phyloP scores from a whole-genome alignment of 177 flowering plant species.

The Telopea speciosissima region DNA sequence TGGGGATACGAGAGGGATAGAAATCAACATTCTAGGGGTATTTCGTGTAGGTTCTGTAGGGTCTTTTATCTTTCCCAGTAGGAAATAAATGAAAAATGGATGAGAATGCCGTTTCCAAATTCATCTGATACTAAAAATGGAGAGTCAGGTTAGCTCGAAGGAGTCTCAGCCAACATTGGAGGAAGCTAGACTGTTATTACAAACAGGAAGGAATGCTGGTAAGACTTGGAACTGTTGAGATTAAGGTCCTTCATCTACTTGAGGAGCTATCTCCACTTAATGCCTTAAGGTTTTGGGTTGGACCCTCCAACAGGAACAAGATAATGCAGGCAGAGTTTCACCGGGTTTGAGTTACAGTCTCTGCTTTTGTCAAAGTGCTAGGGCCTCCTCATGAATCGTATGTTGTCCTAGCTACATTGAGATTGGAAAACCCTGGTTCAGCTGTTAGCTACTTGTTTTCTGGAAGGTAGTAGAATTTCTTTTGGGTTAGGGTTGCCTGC shows the following conservation, averaged over 20 bases:
- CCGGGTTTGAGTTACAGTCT: slow-evolving; percentile 45
- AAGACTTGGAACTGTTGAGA: too few relatives aligned
- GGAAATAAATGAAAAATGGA: neutral
- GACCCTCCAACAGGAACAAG: too few relatives aligned
- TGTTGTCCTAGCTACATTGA: slow-evolving; percentile 68
- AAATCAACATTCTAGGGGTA: too few relatives aligned
- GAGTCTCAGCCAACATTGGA: slow-evolving; percentile 21
- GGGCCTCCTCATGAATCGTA: slow-evolving; percentile 41
- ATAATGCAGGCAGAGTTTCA: slow-evolving; percentile 57
- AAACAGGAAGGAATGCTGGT: slow-evolving; percentile 73
- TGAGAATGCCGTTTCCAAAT: neutral
- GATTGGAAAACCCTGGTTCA: slow-evolving; percentile 43
- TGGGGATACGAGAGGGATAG: too few relatives aligned
- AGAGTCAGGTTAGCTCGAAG: slow-evolving; percentile 26
- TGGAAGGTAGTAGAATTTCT: slow-evolving; percentile 45
- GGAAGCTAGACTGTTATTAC: slow-evolving; percentile 55
- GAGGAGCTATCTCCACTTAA: too few relatives aligned
- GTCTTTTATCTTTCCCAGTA: too few relatives aligned
- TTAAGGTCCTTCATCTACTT: too few relatives aligned
- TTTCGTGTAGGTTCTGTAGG: too few relatives aligned
- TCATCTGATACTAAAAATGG: slow-evolving; percentile 8
- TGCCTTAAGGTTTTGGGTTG: too few relatives aligned
- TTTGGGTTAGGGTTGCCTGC: neutral
- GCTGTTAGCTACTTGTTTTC: slow-evolving; percentile 40
- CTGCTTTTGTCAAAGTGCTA: slow-evolving; percentile 62